These are phyloP conservation scores for Seiridium cupressi DNA, from an alignment of 2,329 filamentous ascomycete species.

Conservation along the genomic window DNA sequence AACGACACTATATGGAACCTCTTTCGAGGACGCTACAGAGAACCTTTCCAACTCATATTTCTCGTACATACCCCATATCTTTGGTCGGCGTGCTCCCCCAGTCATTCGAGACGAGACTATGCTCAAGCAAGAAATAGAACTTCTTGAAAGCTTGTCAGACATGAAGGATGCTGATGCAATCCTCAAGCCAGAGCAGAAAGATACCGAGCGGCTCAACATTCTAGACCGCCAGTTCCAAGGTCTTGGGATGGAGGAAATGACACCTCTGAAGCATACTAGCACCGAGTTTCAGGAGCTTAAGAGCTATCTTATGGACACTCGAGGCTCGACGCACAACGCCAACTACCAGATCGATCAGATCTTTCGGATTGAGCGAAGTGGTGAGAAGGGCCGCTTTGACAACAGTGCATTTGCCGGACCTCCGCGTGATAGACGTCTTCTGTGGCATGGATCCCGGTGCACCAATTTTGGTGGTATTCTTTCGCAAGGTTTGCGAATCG, in stretches of 20 bases:
- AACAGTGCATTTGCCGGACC: slow-evolving; percentile 50
- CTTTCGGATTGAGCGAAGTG: slow-evolving; percentile 76
- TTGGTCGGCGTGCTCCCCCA: slow-evolving; percentile 72
- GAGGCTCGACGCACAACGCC: slow-evolving; percentile 64
- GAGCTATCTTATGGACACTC: slow-evolving; percentile 65
- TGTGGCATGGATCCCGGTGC: slow-evolving; percentile 84
- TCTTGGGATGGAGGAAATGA: slow-evolving; percentile 75
- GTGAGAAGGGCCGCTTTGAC: slow-evolving; percentile 69
- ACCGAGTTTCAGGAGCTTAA: slow-evolving; percentile 64
- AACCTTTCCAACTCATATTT: slow-evolving; percentile 76
- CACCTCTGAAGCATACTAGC: slow-evolving; percentile 56
- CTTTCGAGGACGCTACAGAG: slow-evolving; percentile 46
- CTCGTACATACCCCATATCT: slow-evolving; percentile 71
- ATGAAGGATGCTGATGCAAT: slow-evolving; percentile 82
- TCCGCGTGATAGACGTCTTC: slow-evolving; percentile 64
- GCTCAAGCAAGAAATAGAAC: slow-evolving; percentile 74
- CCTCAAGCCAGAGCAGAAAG: slow-evolving; percentile 62
- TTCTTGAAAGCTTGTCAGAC: slow-evolving; percentile 77
- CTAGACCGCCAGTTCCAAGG: slow-evolving; percentile 72
- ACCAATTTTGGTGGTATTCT: slow-evolving; percentile 89
- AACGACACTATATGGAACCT: slow-evolving; percentile 36
- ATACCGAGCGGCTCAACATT: slow-evolving; percentile 54
- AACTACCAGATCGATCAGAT: slow-evolving; percentile 67
- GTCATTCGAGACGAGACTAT: slow-evolving; percentile 54
- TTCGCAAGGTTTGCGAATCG: slow-evolving; percentile 84